Evolutionary conservation across 352 stramenopile species (phyloP).

Genomic region (Phytophthora europaea): DNA sequence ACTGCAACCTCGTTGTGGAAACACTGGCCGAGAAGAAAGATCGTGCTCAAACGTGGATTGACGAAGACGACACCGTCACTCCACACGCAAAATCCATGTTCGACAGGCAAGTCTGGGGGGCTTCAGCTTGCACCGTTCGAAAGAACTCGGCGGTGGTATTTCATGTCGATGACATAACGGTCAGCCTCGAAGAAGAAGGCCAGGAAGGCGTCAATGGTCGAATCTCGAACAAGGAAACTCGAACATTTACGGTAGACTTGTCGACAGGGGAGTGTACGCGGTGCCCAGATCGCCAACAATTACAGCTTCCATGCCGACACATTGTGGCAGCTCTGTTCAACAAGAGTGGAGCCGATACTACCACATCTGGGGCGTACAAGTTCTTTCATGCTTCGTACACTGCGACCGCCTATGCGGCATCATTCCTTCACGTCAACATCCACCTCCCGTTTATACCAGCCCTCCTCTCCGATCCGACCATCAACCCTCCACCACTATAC

Average conservation of each 20-base stretch:
- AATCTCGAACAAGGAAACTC: not conserved
- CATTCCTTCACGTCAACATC: not conserved
- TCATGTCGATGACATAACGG: not conserved
- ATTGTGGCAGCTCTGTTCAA: conserved; percentile 10
- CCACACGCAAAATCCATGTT: conserved; percentile 1
- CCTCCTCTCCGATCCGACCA: not conserved
- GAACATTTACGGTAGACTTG: conserved; percentile 7
- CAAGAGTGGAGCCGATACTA: not conserved
- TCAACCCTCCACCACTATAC: conserved; percentile 6
- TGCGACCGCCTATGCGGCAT: not conserved
- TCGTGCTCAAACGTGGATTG: not conserved
- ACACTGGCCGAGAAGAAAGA: not conserved
- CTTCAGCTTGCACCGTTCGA: not conserved
- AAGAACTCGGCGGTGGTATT: conserved; percentile 8
- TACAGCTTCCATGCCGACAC: conserved; percentile 19
- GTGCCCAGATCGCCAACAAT: conserved; percentile 7
- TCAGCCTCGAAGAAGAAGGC: not conserved
- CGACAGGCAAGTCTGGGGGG: conserved; percentile 10
- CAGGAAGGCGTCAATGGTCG: not conserved
- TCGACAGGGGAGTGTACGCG: not conserved
- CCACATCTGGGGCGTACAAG: not conserved
- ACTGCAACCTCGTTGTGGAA: not conserved
- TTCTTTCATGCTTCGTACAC: conserved; percentile 6
- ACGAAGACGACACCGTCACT: conserved; percentile 1
- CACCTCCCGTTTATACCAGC: conserved; percentile 1